Base-by-base conservation (phyloP, 2,329 filamentous ascomycete genomes). In the Phialophora macrospora region DNA sequence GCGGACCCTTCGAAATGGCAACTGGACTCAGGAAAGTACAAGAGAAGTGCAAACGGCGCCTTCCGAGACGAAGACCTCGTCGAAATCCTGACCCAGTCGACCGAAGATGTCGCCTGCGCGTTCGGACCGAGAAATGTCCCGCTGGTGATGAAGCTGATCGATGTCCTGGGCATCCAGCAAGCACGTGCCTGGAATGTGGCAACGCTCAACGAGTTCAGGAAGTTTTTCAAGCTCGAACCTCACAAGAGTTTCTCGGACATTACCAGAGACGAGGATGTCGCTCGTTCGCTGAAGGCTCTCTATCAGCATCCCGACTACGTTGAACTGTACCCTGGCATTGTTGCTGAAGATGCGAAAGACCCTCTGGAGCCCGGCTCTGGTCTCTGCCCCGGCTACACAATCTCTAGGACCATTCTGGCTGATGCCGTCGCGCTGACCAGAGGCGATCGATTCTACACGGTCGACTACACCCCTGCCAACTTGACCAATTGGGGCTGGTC, bases 121-220 rank as follows among this genome's bases (percentile, higher is more conserved):
- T 92, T 91, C 69, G 89, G 90, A 0, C 86, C 86, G 0, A 86
- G 87, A 11, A 90, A 91, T 66, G 88, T 94, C 0, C 92, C 92
- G 0, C 81, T 85, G 9, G 84, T 88, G 20, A 86, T 95, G 84
- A 87, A 87, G 68, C 85, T 88, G 1, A 85, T 95, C 26, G 92
- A 95, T 76, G 90, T 93, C 49, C 79, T 94, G 3, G 91, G 91
- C 34, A 94, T 95, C 60, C 82, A 91, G 48, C 90, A 92, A 67
- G 88, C 89, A 5, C 83, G 92, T 30, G 84, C 86, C 67, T 95
- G 92, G 91, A 73, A 75, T 51, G 69, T 75, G 54, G 76, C 73
- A 11, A 77, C 77, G 14, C 67, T 80, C 62, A 80, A 80, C 60
- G 87, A 89, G 73, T 88, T 89, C 76, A 81, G 88, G 7, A 80